phyloP scores from a whole-genome alignment of 2,329 filamentous ascomycete species.

The Trichophyton schoenleinii region DNA sequence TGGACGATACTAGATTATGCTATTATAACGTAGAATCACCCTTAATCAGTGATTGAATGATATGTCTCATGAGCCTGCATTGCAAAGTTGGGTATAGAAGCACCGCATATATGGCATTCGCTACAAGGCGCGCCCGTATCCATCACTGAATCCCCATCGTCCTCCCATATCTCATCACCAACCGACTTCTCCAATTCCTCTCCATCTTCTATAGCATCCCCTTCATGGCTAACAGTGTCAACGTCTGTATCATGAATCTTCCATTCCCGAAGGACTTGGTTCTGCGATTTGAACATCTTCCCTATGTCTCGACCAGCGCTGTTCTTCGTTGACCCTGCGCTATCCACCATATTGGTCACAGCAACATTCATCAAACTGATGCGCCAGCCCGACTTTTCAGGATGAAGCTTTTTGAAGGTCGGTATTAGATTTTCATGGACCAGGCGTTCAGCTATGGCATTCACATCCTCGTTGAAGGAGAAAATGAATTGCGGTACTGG shows the following conservation, averaged over 20 bases:
- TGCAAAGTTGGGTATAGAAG: slow-evolving; percentile 39
- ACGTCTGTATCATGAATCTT: slow-evolving; percentile 15
- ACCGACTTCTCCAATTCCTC: slow-evolving; percentile 3
- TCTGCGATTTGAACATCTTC: slow-evolving; percentile 68
- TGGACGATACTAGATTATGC: neutral
- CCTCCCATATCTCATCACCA: slow-evolving; percentile 22
- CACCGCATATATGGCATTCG: slow-evolving; percentile 34
- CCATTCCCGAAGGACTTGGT: slow-evolving; percentile 30
- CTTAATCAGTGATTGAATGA: slow-evolving; percentile 26
- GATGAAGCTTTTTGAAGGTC: slow-evolving; percentile 63
- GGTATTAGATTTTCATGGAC: slow-evolving; percentile 56
- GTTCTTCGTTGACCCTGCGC: slow-evolving; percentile 39
- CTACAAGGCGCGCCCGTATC: slow-evolving; percentile 23
- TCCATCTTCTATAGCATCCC: neutral
- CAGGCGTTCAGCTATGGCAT: slow-evolving; percentile 53
- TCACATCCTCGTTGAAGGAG: slow-evolving; percentile 45
- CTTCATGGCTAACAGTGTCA: neutral
- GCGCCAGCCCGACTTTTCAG: slow-evolving; percentile 59
- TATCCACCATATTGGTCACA: slow-evolving; percentile 66
- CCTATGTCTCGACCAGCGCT: slow-evolving; percentile 63
- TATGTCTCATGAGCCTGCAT: slow-evolving; percentile 38
- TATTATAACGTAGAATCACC: neutral
- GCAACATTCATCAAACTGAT: slow-evolving; percentile 76
- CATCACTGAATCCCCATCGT: slow-evolving; percentile 18
- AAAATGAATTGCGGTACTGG: slow-evolving; percentile 65